Base-by-base conservation (phyloP, 148 eudicot genomes). In the Dysphania ambrosioides region DNA sequence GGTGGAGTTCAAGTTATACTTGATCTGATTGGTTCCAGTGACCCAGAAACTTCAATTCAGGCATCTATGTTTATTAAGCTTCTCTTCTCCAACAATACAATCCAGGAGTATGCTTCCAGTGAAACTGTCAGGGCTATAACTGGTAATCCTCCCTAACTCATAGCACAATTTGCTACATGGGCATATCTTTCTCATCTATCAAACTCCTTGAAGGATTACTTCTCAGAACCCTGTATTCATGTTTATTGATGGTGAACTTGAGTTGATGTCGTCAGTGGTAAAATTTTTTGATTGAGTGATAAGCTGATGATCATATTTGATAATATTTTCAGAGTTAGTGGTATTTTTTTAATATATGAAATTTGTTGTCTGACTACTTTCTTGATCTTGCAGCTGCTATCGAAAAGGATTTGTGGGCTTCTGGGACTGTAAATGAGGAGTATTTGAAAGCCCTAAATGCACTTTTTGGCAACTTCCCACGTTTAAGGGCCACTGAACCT, bases 121-220 rank as follows among this genome's bases (percentile, higher is more conserved):
- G 99, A 95, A 88, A 92, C 99, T 35, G 99, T 95, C 79, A 82
- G 99, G 82, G 91, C 97, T 80, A 89, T 95, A 76, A 95, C 97
- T 66, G 97, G 99, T 92, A 89, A 84, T 68, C 42, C 73, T 60
- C 75, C 23, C 65, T 53, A 6, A 16, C 44, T 78, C 69, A 56
- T 63, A 38, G 63, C 75, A 56, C 9, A 30, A 21, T 23, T 12
- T 61, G 36, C 18, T 68, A 34, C n/a, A n/a, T n/a, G n/a, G n/a
- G n/a, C n/a, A n/a, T n/a, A n/a, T n/a, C n/a, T n/a, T n/a, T n/a
- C n/a, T n/a, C n/a, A n/a, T n/a, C 23, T 66, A 72, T 18, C 27
- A 27, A 51, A 13, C 30, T 26, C 29, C 16, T 12, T 6, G 19
- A 7, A 21, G 6, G 12, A 34, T 26, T 64, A 64, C 11, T 30